Conservation (phyloP, 1,139 yeast genomes). For the Yamadazyma pseudoaaseri region DNA sequence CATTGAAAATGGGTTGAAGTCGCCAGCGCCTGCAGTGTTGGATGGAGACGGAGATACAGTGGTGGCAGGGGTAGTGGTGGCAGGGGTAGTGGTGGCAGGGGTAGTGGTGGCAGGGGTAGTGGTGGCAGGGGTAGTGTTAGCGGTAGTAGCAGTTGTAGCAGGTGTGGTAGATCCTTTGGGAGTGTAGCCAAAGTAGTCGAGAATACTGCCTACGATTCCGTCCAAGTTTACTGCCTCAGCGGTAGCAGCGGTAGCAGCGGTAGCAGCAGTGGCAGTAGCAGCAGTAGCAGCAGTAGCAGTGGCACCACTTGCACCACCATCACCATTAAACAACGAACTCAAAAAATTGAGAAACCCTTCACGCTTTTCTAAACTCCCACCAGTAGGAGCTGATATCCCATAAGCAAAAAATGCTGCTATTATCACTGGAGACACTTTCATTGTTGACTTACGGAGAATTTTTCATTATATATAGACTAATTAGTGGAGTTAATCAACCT, state of each 20-base stretch:
- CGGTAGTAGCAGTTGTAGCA: conserved; percentile 4
- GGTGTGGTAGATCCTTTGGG: neutral
- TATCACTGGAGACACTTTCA: conserved; percentile 6
- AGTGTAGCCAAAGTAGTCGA: conserved; percentile 10
- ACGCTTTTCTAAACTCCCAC: conserved; percentile 1
- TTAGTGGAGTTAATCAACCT: too few species aligned
- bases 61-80: conserved; percentile 6
- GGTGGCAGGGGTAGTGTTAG: conserved; percentile 3
- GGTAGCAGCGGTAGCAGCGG: conserved; percentile 7
- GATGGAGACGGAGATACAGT: too few species aligned
- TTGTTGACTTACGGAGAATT: conserved; percentile 1
- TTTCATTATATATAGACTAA: too few species aligned
- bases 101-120: conserved; percentile 8
- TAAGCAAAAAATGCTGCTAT: conserved; percentile 4
- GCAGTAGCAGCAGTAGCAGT: conserved; percentile 9
- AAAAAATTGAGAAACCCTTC: conserved; percentile 6
- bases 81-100: conserved; percentile 2
- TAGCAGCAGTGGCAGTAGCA: conserved; percentile 10
- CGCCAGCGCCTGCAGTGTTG: too few species aligned
- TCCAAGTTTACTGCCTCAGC: conserved; percentile 11
- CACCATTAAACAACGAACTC: conserved; percentile 4
- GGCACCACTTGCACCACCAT: conserved; percentile 7
- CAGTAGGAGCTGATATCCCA: conserved; percentile 12
- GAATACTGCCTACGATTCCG: conserved; percentile 9
- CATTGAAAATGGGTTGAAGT: conserved; percentile 7